Percentiles rank a stretch among this genome's conserved stretches.
Evolutionary conservation across 2,329 filamentous ascomycete species (phyloP).

Genomic region (Orbilia oligospora): DNA sequence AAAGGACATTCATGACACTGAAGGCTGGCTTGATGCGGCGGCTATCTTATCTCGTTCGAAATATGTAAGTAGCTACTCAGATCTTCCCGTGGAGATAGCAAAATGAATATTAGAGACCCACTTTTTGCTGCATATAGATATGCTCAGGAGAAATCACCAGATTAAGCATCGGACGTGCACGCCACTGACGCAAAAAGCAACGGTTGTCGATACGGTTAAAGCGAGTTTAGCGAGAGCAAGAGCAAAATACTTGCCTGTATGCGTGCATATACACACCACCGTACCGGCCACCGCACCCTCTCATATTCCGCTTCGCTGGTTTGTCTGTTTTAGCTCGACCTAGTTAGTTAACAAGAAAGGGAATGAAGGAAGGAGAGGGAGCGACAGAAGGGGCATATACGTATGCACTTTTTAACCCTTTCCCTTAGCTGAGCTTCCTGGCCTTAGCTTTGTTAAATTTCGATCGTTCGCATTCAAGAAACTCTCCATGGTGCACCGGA

Average conservation of each 20-base stretch:
- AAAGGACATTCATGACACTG: too few relatives aligned
- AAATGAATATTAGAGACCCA: not conserved
- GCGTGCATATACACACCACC: not conserved
- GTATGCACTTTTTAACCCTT: constrained; percentile 14
- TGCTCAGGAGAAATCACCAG: constrained; percentile 8
- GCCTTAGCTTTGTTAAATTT: not conserved
- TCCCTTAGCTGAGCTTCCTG: constrained; percentile 15
- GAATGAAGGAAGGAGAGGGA: not conserved
- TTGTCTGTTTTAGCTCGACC: too few relatives aligned
- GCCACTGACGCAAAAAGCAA: constrained; percentile 33
- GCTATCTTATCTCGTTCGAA: constrained; percentile 16
- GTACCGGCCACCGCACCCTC: too few relatives aligned
- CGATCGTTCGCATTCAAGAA: not conserved
- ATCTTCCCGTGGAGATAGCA: not conserved
- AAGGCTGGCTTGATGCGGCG: not conserved
- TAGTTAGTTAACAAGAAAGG: not conserved
- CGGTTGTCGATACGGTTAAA: constrained; percentile 14
- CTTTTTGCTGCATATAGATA: not conserved
- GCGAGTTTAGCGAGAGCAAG: not conserved
- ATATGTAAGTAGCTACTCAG: too few relatives aligned
- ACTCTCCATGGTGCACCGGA: constrained; percentile 14
- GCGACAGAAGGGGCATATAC: not conserved
- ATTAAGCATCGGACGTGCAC: constrained; percentile 12
- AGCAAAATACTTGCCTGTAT: constrained; percentile 19
- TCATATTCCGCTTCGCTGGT: constrained; percentile 13